These are phyloP conservation scores for Wickerhamiella spandovensis DNA, from an alignment of 805 yeast species.

Conservation along the genomic window DNA sequence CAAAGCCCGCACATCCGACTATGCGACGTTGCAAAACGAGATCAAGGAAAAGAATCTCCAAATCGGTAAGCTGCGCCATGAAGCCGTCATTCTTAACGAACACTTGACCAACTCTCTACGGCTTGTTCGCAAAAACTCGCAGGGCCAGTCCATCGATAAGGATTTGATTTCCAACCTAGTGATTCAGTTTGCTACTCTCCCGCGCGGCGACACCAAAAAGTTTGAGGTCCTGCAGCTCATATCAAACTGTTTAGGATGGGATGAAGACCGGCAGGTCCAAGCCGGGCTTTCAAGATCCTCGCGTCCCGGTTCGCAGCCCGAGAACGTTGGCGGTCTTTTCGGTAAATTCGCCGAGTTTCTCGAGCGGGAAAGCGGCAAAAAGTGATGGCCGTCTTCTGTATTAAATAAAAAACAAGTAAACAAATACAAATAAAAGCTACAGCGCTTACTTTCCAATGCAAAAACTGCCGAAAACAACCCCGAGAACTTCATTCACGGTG, in stretches of 20 bases:
- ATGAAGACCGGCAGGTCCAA: constrained; percentile 36
- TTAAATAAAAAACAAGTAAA: neutral
- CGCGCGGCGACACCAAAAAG: constrained; percentile 87
- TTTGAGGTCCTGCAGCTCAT: constrained; percentile 82
- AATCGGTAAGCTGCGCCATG: constrained; percentile 87
- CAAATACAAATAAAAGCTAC: neutral
- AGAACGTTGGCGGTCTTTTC: constrained; percentile 22
- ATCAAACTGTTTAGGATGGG: constrained; percentile 78
- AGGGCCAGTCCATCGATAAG: constrained; percentile 68
- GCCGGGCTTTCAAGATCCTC: constrained; percentile 21
- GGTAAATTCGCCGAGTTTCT: constrained; percentile 27
- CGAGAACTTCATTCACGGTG: constrained; percentile 81
- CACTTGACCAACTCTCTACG: constrained; percentile 88
- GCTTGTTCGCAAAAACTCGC: constrained; percentile 64
- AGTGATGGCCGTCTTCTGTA: too few relatives aligned
- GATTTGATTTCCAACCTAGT: constrained; percentile 79
- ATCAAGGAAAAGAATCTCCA: constrained; percentile 58
- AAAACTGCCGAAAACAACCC: constrained; percentile 80
- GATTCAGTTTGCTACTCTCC: constrained; percentile 71
- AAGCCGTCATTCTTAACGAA: constrained; percentile 84
- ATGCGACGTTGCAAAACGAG: constrained; percentile 28
- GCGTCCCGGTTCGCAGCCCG: neutral
- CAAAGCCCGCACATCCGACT: constrained; percentile 12
- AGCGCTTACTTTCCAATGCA: constrained; percentile 71
- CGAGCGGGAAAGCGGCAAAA: constrained; percentile 22